Conservation (phyloP, 1,284 basidiomycete genomes). For the Malassezia globosa region DNA sequence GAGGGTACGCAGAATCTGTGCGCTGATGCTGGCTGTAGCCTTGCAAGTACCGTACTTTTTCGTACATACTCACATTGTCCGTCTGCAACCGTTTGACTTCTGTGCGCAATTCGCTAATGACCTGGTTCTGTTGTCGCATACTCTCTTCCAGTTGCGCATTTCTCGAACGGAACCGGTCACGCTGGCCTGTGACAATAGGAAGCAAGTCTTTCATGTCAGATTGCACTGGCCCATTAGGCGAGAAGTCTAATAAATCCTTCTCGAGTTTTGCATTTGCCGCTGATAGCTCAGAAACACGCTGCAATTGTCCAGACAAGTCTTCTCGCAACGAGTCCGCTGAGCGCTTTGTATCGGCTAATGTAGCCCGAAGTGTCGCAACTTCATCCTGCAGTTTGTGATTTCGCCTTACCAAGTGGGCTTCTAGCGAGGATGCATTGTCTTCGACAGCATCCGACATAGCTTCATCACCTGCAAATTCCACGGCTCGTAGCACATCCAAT, state of each 20-base stretch:
- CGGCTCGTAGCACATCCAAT: slow-evolving; percentile 28
- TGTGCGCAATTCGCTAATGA: slow-evolving; percentile 61
- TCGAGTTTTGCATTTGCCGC: slow-evolving; percentile 77
- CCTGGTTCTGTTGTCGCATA: slow-evolving; percentile 80
- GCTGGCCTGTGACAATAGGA: slow-evolving; percentile 78
- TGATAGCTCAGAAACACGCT: slow-evolving; percentile 57
- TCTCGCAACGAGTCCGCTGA: slow-evolving; percentile 49
- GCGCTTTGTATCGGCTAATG: slow-evolving; percentile 53
- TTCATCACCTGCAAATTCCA: slow-evolving; percentile 29
- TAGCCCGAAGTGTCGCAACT: slow-evolving; percentile 65
- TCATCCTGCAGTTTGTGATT: slow-evolving; percentile 91
- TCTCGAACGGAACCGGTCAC: slow-evolving; percentile 14
- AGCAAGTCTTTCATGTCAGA: slow-evolving; percentile 16
- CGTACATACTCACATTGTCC: slow-evolving; percentile 41
- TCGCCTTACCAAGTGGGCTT: slow-evolving; percentile 78
- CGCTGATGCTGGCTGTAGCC: slow-evolving; percentile 15
- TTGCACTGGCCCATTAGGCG: background rate
- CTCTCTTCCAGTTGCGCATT: slow-evolving; percentile 95
- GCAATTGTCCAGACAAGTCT: background rate
- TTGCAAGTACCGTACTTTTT: slow-evolving; percentile 41
- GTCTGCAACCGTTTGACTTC: slow-evolving; percentile 37
- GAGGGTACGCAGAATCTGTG: slow-evolving; percentile 9
- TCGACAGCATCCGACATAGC: slow-evolving; percentile 50
- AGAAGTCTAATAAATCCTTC: slow-evolving; percentile 56
- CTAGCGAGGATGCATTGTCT: slow-evolving; percentile 68